Evolutionary conservation across 2,329 filamentous ascomycete species (phyloP).

Genomic region (Cylindrodendrum hubeiense): DNA sequence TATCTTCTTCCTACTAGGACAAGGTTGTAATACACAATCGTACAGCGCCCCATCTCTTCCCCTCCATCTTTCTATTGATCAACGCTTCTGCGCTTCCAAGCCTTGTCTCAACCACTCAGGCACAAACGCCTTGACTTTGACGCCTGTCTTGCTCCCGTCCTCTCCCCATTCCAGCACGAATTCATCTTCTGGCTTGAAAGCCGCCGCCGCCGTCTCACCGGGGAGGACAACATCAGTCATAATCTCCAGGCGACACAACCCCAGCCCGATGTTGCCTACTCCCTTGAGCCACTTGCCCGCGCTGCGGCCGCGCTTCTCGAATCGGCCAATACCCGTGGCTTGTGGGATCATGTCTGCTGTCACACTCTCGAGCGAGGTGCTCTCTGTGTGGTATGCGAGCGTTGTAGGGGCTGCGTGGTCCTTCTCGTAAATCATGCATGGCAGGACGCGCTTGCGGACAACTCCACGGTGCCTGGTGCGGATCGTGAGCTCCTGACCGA

Average conservation of each 20-base stretch:
- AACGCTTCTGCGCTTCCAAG: conserved; percentile 48
- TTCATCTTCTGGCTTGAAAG: conserved; percentile 71
- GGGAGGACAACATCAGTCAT: conserved; percentile 87
- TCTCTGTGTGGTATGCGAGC: conserved; percentile 61
- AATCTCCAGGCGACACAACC: conserved; percentile 86
- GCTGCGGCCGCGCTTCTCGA: conserved; percentile 72
- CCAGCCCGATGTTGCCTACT: conserved; percentile 88
- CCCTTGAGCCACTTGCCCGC: conserved; percentile 85
- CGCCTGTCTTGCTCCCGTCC: conserved; percentile 50
- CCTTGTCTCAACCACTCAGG: conserved; percentile 76
- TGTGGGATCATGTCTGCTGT: conserved; percentile 55
- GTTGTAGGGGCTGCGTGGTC: conserved; percentile 52
- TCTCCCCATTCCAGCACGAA: conserved; percentile 69
- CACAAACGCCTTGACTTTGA: conserved; percentile 83
- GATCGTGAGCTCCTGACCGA: conserved; percentile 96
- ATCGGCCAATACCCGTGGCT: conserved; percentile 63
- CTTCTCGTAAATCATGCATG: conserved; percentile 77
- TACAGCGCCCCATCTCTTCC: conserved; percentile 14
- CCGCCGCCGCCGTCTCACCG: conserved; percentile 73
- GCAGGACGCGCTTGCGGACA: conserved; percentile 89
- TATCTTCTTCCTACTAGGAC: conserved; percentile 23
- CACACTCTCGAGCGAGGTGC: conserved; percentile 39
- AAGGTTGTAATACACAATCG: conserved; percentile 27
- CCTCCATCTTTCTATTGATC: conserved; percentile 16
- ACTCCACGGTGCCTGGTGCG: conserved; percentile 95